Conservation (phyloP, 352 stramenopile genomes). For the Phytophthora citricola region DNA sequence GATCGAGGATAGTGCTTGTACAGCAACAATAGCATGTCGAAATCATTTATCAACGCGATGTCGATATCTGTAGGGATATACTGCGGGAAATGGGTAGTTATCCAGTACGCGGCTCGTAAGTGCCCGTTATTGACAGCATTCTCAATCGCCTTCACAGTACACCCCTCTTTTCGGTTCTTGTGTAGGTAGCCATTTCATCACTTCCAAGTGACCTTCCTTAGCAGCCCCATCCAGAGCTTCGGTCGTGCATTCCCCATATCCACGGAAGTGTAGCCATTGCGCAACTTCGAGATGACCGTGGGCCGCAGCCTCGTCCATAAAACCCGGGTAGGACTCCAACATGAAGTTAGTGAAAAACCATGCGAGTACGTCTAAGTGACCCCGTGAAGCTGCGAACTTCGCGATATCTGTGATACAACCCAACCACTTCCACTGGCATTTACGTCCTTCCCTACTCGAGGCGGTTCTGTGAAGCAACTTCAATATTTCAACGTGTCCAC, state of each 20-base stretch:
- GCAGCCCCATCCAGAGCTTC: neutral
- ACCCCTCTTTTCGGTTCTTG: neutral
- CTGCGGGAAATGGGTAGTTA: neutral
- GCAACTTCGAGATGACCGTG: neutral
- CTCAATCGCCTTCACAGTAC: neutral
- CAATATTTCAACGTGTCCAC: neutral
- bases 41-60: neutral
- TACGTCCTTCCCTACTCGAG: too few species aligned
- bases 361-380: neutral
- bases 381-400: neutral
- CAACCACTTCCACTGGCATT: too few species aligned
- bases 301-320: neutral
- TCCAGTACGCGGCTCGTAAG: neutral
- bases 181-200: slow-evolving; percentile 1
- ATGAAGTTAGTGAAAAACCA: neutral
- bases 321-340: neutral
- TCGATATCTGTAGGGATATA: neutral
- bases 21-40: slow-evolving; percentile 3
- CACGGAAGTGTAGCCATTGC: neutral
- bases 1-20: neutral
- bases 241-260: neutral
- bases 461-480: neutral
- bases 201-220: neutral
- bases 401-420: too few species aligned
- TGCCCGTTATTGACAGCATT: neutral